Evolutionary conservation across 305 asterid genomes (phyloP).

Genomic region (Ajuga reptans): DNA sequence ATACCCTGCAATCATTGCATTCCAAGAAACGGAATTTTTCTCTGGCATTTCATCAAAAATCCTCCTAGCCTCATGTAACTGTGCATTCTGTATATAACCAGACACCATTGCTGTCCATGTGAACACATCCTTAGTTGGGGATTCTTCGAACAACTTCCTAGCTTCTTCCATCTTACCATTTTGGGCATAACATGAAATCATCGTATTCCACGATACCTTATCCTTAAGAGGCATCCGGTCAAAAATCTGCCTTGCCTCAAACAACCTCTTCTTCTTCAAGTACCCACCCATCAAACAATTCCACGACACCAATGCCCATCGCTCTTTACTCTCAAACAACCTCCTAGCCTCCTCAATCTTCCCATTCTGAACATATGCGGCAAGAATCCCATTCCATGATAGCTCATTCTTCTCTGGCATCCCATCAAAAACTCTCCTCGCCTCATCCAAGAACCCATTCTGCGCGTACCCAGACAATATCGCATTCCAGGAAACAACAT

Average conservation of each 20-base stretch:
- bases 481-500: slow-evolving; percentile 84
- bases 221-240: slow-evolving; percentile 68
- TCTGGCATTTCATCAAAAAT: slow-evolving; percentile 71
- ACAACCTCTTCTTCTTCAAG: slow-evolving; percentile 66
- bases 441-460: slow-evolving; percentile 68
- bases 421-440: slow-evolving; percentile 49
- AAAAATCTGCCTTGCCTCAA: slow-evolving; percentile 58
- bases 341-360: slow-evolving; percentile 67
- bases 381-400: slow-evolving; percentile 87
- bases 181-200: slow-evolving; percentile 78
- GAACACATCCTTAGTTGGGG: slow-evolving; percentile 64
- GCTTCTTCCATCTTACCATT: slow-evolving; percentile 60
- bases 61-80: slow-evolving; percentile 60
- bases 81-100: slow-evolving; percentile 71
- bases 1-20: slow-evolving; percentile 86
- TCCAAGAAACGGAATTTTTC: slow-evolving; percentile 79
- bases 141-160: slow-evolving; percentile 53
- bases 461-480: slow-evolving; percentile 82
- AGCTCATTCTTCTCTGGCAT: slow-evolving; percentile 79
- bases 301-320: slow-evolving; percentile 84
- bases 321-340: slow-evolving; percentile 60
- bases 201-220: slow-evolving; percentile 78
- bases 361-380: slow-evolving; percentile 77
- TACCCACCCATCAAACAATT: slow-evolving; percentile 92
- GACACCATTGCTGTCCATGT: slow-evolving; percentile 91